Base-by-base conservation (phyloP, 345 rosid species). In the Eucalyptus fibrosa region DNA sequence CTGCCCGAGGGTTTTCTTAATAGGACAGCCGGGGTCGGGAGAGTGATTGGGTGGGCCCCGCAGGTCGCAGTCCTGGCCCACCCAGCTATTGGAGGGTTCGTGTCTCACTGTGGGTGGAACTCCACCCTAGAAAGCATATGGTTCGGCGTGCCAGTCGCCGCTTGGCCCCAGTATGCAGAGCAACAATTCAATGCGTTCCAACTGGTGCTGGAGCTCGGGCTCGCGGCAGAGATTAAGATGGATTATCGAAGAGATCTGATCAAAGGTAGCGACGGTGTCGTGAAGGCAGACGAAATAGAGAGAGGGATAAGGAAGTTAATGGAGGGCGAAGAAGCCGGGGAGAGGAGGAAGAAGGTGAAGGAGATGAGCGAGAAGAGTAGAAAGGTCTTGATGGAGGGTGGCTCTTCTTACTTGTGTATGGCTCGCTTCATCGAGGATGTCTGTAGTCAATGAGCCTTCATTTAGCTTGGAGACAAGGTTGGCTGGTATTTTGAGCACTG, bases 81-180 rank as follows among this genome's bases (percentile, higher is more conserved):
- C 87, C 49, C 18, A 37, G 82, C 94, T 1, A 81, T 93, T 4
- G 95, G 96, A 23, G 97, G 96, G 17, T 96, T 95, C 28, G 94
- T 96, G 32, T 91, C 95, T 13, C 95, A 95, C 49, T 93, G 96
- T 23, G 96, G 96, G 10, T 95, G 97, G 97, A 94, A 95, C 87
- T 95, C 98, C 5, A 91, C 50, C 1, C 56, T 95, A 12, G 97
- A 96, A 90, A 92, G 94, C 42, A 53, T 95, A 32, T 92, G 96
- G 94, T 93, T 92, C 16, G 96, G 94, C 4, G 95, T 94, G n/a
- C 97, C 96, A 1, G 89, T 91, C 5, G 92, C 94, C 15, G 86
- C 93, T 1, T 94, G 96, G 96, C 97, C 98, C 32, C 24, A 92
- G 87, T 86, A 92, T 50, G 92, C 92, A 0, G 97, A 96, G 88